These are phyloP conservation scores for Senna siamea DNA, from an alignment of 306 rosid species.

Conservation along the genomic window DNA sequence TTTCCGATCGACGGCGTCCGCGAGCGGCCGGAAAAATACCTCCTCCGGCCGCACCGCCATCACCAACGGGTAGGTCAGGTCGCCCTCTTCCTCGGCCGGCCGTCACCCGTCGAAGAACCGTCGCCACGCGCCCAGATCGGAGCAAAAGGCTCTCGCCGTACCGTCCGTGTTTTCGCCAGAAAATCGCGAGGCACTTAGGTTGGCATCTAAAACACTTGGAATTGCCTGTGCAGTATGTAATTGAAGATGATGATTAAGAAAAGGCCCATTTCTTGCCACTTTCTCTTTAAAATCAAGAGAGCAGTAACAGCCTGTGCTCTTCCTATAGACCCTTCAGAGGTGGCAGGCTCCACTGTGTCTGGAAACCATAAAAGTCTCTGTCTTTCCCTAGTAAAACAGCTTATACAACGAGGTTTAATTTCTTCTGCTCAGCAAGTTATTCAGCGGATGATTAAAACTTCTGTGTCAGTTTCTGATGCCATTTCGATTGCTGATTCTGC, in stretches of 20 bases:
- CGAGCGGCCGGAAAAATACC: too few species aligned
- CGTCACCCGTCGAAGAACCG: too few species aligned
- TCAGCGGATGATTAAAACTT: slow-evolving; percentile 35
- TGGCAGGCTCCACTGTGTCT: slow-evolving; percentile 6
- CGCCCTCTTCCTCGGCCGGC: too few species aligned
- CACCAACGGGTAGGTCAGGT: too few species aligned
- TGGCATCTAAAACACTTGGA: background rate
- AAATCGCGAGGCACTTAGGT: slow-evolving; percentile 9
- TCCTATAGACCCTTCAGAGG: slow-evolving; percentile 32
- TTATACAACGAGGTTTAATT: slow-evolving; percentile 42
- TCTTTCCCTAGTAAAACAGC: slow-evolving; percentile 39
- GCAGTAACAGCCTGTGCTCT: slow-evolving; percentile 38
- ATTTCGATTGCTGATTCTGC: slow-evolving; percentile 37
- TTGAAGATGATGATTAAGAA: slow-evolving; percentile 39
- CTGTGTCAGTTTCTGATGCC: slow-evolving; percentile 44
- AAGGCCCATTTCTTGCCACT: slow-evolving; percentile 9
- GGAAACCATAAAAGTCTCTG: slow-evolving; percentile 41
- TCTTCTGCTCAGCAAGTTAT: slow-evolving; percentile 47
- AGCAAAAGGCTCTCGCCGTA: too few species aligned
- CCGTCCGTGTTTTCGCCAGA: too few species aligned
- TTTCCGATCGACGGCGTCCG: too few species aligned
- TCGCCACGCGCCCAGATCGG: too few species aligned
- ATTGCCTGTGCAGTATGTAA: background rate
- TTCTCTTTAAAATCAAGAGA: slow-evolving; percentile 37
- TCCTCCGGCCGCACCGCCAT: too few species aligned